Conservation (phyloP, 371 early-diverging fungal species). For the Actinomucor elegans region DNA sequence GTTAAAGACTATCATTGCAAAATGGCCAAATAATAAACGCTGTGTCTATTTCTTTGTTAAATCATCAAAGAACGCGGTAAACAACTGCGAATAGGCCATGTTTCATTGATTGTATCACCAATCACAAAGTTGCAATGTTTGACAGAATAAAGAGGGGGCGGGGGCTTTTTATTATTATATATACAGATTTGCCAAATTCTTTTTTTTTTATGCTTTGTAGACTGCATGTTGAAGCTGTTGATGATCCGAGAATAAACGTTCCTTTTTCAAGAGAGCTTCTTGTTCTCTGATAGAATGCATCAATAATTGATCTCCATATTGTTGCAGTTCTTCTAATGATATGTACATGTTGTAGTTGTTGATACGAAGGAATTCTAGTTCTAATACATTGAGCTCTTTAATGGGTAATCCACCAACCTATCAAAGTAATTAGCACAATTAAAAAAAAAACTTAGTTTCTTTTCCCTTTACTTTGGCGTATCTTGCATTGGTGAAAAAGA, state of each 20-base stretch:
- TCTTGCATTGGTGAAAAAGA: slow-evolving; percentile 84
- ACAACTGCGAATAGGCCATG: too few relatives aligned
- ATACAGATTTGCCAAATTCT: too few relatives aligned
- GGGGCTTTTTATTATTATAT: too few relatives aligned
- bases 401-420: slow-evolving; percentile 94
- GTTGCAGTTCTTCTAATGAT: slow-evolving; percentile 78
- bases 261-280: neutral
- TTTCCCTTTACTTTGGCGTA: slow-evolving; percentile 67
- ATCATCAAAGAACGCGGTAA: too few relatives aligned
- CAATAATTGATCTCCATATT: slow-evolving; percentile 71
- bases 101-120: too few relatives aligned
- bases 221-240: neutral
- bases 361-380: slow-evolving; percentile 76
- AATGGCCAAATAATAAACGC: too few relatives aligned
- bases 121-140: too few relatives aligned
- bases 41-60: too few relatives aligned
- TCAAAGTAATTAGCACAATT: neutral
- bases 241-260: neutral
- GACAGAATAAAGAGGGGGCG: too few relatives aligned
- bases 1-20: too few relatives aligned
- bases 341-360: slow-evolving; percentile 78
- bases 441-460: neutral
- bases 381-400: slow-evolving; percentile 86
- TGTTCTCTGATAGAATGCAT: slow-evolving; percentile 46
- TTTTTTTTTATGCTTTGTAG: too few relatives aligned